Evolutionary conservation across 352 stramenopile genomes (phyloP).

Genomic region (Pythium diclinum): DNA sequence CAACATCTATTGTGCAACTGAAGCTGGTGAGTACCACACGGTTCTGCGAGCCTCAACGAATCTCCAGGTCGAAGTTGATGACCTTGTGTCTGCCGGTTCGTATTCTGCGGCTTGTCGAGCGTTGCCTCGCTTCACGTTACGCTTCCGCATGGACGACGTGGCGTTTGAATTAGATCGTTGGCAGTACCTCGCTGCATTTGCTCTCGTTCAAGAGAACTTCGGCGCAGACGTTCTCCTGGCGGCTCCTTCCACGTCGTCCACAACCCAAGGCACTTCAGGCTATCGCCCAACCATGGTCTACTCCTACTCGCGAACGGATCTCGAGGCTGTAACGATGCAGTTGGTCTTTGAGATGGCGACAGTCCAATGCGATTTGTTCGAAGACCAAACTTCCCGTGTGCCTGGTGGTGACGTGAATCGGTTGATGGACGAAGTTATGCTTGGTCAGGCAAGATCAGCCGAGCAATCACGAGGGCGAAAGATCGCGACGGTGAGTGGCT

Average conservation of each 20-base stretch:
- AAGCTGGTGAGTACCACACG: slow-evolving; percentile 15
- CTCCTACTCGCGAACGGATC: slow-evolving; percentile 63
- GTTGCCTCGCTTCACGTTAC: slow-evolving; percentile 65
- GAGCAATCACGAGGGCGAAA: background rate
- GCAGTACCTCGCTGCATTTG: slow-evolving; percentile 67
- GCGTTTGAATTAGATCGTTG: slow-evolving; percentile 24
- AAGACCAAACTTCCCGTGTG: slow-evolving; percentile 16
- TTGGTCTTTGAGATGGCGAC: slow-evolving; percentile 60
- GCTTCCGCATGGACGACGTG: slow-evolving; percentile 29
- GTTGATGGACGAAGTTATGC: background rate
- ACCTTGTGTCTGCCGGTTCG: slow-evolving; percentile 53
- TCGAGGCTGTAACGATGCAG: slow-evolving; percentile 64
- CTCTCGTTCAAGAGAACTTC: slow-evolving; percentile 69
- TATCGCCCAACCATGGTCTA: slow-evolving; percentile 61
- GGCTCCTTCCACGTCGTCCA: background rate
- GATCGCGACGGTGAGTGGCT: slow-evolving; percentile 8
- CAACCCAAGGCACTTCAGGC: slow-evolving; percentile 8
- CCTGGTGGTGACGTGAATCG: slow-evolving; percentile 4
- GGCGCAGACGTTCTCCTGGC: slow-evolving; percentile 48
- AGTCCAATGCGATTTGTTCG: slow-evolving; percentile 44
- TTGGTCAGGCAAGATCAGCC: background rate
- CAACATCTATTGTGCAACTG: slow-evolving; percentile 37
- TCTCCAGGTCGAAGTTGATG: slow-evolving; percentile 62
- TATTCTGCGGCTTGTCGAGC: slow-evolving; percentile 31
- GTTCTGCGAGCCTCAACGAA: slow-evolving; percentile 43